Evolutionary conservation across 2,329 filamentous ascomycete genomes (phyloP), one percentile per base, ranked within the genome.

Genomic region (Colletotrichum cereale): DNA sequence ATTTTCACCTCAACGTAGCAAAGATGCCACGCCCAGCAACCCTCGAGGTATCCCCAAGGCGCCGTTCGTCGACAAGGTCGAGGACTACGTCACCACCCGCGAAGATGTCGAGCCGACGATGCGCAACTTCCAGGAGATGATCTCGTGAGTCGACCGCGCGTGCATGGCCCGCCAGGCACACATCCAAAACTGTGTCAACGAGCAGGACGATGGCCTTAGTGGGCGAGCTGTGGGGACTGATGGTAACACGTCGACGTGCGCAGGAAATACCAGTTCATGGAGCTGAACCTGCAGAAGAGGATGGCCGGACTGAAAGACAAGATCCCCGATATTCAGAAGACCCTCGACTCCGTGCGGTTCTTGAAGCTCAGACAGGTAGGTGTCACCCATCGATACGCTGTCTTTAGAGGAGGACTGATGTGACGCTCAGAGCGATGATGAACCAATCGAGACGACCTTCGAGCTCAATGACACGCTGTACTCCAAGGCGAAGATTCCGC

Each of bases 191-290:
- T 36, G 5, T 26, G n/a, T 8, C 40, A 40, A 38, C 53, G 42
- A 63, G 29, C 53, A 36, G 36, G 24, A 47, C 53, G 55, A 50
- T 24, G 36, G 40, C 36, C 56, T n/a, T 29, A 14, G 14, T 24
- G 31, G 34, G 47, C 14, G 38, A 42, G n/a, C 40, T 38, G n/a
- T 24, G 36, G 62, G 24, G 38, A 42, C 48, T 57, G 18, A 36
- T 71, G 70, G 70, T 72, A 72, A 72, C 70, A 71, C 10, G 57
- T 66, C 40, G 29, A 38, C 57, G 82, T 79, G 81, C 21, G 66
- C 80, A 97, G 95, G 77, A 99, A 99, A 88, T 99, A 99, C 85
- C 96, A 98, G 82, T 99, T 98, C 84, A 99, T 99, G 96, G 95
- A 98, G 84, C 87, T 92, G 80, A 98, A 97, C 82, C 93, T 96